Percentiles rank a stretch among this genome's conserved stretches.
phyloP scores from a whole-genome alignment of 768 basidiomycete species.

The Amanita pallidorosea region DNA sequence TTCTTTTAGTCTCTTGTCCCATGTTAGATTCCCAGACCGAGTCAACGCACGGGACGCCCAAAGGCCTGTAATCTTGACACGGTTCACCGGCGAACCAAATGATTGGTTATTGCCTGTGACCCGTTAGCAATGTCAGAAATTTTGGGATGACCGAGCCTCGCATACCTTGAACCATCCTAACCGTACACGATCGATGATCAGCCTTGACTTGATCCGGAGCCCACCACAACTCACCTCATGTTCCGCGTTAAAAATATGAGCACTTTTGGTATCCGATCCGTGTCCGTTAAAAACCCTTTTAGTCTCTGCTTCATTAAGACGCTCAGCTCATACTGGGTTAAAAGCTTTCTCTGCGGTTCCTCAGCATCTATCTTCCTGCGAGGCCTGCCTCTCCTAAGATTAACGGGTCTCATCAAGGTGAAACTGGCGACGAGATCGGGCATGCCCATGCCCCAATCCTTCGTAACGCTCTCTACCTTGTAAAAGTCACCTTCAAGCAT shows the following conservation, averaged over 20 bases:
- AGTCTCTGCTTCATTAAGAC: slow-evolving; percentile 57
- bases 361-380: slow-evolving; percentile 12
- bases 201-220: not conserved
- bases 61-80: slow-evolving; percentile 81
- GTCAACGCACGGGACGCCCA: slow-evolving; percentile 67
- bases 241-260: slow-evolving; percentile 69
- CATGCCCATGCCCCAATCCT: slow-evolving; percentile 56
- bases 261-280: slow-evolving; percentile 70
- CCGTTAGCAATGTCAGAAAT: slow-evolving; percentile 10
- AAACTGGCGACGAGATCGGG: slow-evolving; percentile 70
- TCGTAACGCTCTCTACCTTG: slow-evolving; percentile 38
- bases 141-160: not conserved
- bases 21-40: slow-evolving; percentile 28
- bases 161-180: slow-evolving; percentile 52
- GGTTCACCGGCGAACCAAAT: slow-evolving; percentile 79
- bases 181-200: not conserved
- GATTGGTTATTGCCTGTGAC: slow-evolving; percentile 64
- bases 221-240: slow-evolving; percentile 14
- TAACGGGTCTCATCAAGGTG: slow-evolving; percentile 55
- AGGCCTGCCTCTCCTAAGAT: slow-evolving; percentile 25
- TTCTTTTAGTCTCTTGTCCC: slow-evolving; percentile 34
- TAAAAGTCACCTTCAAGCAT: slow-evolving; percentile 47
- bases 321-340: slow-evolving; percentile 62
- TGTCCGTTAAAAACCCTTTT: slow-evolving; percentile 58
- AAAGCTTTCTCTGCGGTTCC: slow-evolving; percentile 15